phyloP scores from a whole-genome alignment of 331 rosid species.

The Stylosanthes scabra region DNA sequence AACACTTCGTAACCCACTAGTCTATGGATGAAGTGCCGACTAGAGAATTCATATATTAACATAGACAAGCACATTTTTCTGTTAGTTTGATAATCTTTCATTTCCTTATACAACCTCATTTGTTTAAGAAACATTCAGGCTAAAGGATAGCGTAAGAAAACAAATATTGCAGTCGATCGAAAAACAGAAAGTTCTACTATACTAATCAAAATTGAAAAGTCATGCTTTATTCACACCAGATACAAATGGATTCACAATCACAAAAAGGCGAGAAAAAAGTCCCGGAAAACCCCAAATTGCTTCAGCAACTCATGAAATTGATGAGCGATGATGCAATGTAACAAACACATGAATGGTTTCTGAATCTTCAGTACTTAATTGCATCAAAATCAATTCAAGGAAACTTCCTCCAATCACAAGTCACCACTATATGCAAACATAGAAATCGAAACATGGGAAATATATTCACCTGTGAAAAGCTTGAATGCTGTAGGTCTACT shows the following conservation, averaged over 20 bases:
- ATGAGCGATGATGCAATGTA: neutral
- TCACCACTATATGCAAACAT: neutral
- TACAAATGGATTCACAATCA: neutral
- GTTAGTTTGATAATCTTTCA: neutral
- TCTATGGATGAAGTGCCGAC: neutral
- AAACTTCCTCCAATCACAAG: constrained; percentile 2
- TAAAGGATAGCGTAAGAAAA: neutral
- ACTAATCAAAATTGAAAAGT: neutral
- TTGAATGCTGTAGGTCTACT: constrained; percentile 98
- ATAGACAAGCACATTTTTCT: neutral
- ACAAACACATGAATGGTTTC: neutral
- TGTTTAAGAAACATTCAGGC: neutral
- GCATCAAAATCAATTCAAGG: constrained; percentile 8
- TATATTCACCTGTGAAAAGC: constrained; percentile 81
- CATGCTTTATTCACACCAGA: neutral
- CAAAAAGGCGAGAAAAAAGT: neutral
- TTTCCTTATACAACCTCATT: neutral
- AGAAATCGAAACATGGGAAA: constrained; percentile 24
- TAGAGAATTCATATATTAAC: neutral
- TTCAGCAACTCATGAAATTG: constrained; percentile 19
- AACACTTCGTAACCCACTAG: neutral
- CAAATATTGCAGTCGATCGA: neutral
- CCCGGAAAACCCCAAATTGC: neutral
- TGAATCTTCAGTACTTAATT: constrained; percentile 5
- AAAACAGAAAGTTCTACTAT: neutral